Evolutionary conservation across 2,329 filamentous ascomycete species (phyloP).

Genomic region (Penicillium fuscoglaucum): DNA sequence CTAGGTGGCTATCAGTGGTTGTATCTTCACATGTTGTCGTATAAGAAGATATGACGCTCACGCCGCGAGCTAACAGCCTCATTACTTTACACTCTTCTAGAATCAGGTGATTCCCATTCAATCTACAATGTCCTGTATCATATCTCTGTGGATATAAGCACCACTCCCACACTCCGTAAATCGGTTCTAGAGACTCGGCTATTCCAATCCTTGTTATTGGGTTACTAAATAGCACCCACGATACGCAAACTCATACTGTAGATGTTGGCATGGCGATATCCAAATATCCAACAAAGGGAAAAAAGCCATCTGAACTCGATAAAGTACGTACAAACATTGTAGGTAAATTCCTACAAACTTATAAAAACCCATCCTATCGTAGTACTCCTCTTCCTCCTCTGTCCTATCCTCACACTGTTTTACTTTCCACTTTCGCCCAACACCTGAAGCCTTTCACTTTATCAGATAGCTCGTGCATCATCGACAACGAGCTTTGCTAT

Average conservation of each 20-base stretch:
- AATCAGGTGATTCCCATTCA: neutral
- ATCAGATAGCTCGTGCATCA: neutral
- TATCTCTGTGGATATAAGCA: neutral
- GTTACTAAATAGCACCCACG: neutral
- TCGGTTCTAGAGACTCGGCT: neutral
- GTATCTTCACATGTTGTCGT: neutral
- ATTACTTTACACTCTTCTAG: neutral
- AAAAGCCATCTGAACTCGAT: neutral
- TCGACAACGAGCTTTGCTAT: neutral
- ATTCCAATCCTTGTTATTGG: neutral
- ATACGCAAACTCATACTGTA: neutral
- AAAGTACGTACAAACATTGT: neutral
- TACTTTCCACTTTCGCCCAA: neutral
- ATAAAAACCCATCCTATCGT: slow-evolving; percentile 4
- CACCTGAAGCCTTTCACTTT: neutral
- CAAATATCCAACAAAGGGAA: neutral
- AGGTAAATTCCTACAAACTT: slow-evolving; percentile 1
- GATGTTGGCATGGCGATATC: neutral
- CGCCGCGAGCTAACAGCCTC: neutral
- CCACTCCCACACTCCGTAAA: too few relatives aligned
- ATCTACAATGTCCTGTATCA: too few relatives aligned
- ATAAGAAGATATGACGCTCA: neutral
- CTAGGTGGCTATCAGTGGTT: neutral
- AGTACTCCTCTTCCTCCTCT: neutral
- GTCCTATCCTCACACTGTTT: neutral